phyloP scores from a whole-genome alignment of 768 basidiomycete species.

The Panellus pusillus region DNA sequence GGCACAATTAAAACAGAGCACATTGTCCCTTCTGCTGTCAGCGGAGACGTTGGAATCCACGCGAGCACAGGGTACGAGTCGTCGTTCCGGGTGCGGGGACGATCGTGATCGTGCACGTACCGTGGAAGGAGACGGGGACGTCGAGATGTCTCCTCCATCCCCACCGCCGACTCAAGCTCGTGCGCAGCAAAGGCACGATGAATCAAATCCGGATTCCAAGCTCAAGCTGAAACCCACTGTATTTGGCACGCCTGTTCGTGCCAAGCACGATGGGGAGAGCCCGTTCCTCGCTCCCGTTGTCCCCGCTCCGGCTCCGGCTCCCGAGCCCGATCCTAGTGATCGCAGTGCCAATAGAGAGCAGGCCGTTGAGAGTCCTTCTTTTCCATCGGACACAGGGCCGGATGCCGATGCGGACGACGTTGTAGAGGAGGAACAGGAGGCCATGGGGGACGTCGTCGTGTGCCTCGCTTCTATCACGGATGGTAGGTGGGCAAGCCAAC shows the following conservation, averaged over 20 bases:
- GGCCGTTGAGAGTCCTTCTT: too few species aligned
- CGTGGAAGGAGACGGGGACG: conserved; percentile 20
- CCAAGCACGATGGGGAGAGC: background rate
- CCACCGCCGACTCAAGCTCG: background rate
- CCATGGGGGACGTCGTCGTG: conserved; percentile 7
- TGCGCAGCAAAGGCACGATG: background rate
- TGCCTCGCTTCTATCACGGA: background rate
- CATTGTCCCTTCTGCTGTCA: too few species aligned
- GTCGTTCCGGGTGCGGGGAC: too few species aligned
- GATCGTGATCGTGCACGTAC: too few species aligned
- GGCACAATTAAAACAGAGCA: too few species aligned
- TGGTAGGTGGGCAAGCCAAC: too few species aligned
- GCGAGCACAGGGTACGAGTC: too few species aligned
- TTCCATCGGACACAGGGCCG: too few species aligned
- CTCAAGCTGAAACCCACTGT: too few species aligned
- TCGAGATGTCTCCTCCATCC: background rate
- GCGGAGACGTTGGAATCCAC: too few species aligned
- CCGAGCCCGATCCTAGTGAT: background rate
- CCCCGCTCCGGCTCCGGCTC: background rate
- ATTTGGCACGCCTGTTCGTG: background rate
- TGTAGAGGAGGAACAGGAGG: background rate
- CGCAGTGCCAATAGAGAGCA: too few species aligned
- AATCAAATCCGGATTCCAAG: background rate
- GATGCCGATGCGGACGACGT: too few species aligned
- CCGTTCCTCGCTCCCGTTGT: conserved; percentile 9